Base-by-base conservation (phyloP, 257 asterid genomes). In the Cordia subcordata region DNA sequence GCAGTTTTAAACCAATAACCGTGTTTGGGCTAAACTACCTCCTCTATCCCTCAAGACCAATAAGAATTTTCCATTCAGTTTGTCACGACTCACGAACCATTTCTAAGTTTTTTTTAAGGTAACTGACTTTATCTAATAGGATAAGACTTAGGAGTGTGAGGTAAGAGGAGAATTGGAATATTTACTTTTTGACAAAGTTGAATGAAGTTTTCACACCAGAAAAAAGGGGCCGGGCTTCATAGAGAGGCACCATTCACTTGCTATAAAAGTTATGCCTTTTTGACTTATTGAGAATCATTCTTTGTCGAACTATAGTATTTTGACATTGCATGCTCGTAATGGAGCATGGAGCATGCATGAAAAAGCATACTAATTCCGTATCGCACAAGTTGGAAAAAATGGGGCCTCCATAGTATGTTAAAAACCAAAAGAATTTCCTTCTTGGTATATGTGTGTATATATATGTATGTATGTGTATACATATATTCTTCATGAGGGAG, bases 131-230 rank as follows among this genome's bases (percentile, higher is more conserved):
- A n/a, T n/a, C n/a, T n/a, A n/a, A n/a, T 27, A 27, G 13, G 61
- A 14, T 38, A 44, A n/a, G 61, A 44, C 68, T 61, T 60, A 17
- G 72, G 72, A 44, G 57, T 12, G 22, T 42, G 47, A 2, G 47
- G 47, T 42, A 56, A 16, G 19, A 66, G 53, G 35, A 66, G 60
- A 5, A 57, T 49, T 16, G 8, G 33, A 22, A 42, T 42, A 2
- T 42, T 46, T 15, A 49, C 49, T 27, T 38, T 47, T 33, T 32
- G 0, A 35, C 3, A 56, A 18, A 40, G 55, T 46, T 18, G 63
- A 49, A 47, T 42, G 8, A 11, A 16, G 44, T 50, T 55, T 47
- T 50, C 38, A 39, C 21, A 0, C 35, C 22, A 42, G 9, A 17
- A 45, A 67, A 60, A 20, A n/a, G n/a, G n/a, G n/a, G n/a, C n/a